Conservation (phyloP, 352 stramenopile species). For the Aphanomyces stellatus region DNA sequence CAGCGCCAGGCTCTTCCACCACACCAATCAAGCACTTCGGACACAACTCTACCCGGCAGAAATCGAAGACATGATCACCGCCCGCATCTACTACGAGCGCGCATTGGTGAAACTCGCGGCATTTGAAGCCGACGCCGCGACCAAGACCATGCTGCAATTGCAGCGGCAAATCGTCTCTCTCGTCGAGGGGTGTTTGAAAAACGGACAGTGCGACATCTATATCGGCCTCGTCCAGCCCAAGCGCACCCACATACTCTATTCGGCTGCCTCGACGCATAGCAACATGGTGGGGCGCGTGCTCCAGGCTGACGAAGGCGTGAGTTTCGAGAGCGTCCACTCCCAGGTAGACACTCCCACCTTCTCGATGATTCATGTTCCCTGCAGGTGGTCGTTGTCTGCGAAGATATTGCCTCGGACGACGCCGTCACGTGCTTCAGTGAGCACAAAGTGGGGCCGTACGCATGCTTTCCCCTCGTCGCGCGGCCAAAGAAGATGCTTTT, state of each 20-base stretch:
- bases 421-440: slow-evolving; percentile 4
- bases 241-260: slow-evolving; percentile 39
- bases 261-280: slow-evolving; percentile 41
- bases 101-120: slow-evolving; percentile 30
- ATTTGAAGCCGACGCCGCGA: slow-evolving; percentile 21
- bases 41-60: slow-evolving; percentile 37
- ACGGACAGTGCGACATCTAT: slow-evolving; percentile 59
- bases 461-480: not conserved
- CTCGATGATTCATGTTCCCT: not conserved
- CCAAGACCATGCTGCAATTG: slow-evolving; percentile 43
- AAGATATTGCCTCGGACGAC: slow-evolving; percentile 6
- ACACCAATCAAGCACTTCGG: slow-evolving; percentile 9
- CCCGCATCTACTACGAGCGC: slow-evolving; percentile 43
- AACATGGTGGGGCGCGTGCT: slow-evolving; percentile 36
- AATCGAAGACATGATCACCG: slow-evolving; percentile 42
- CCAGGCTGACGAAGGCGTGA: not conserved
- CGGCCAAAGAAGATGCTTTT: not conserved
- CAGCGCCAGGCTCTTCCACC: slow-evolving; percentile 31
- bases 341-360: slow-evolving; percentile 1
- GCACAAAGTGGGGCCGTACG: slow-evolving; percentile 5
- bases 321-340: slow-evolving; percentile 7
- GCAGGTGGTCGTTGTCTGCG: slow-evolving; percentile 13
- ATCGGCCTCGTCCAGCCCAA: slow-evolving; percentile 49
- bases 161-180: slow-evolving; percentile 49
- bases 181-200: slow-evolving; percentile 41